phyloP scores from a whole-genome alignment of 2,329 filamentous ascomycete species.

The Verticillium nonalfalfae region DNA sequence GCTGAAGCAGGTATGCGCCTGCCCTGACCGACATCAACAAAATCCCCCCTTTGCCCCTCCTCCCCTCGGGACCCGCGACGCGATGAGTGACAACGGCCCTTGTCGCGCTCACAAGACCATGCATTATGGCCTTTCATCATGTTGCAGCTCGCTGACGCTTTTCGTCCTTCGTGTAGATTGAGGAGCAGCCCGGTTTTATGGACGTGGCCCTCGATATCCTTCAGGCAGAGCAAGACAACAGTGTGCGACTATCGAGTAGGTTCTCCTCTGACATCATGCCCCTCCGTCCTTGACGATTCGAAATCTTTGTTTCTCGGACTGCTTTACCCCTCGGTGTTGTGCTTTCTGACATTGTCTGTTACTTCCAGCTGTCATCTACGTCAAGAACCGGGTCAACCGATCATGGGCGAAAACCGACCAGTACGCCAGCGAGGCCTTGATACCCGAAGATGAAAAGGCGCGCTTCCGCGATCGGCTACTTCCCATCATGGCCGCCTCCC shows the following conservation, averaged over 20 bases:
- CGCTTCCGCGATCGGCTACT: slow-evolving; percentile 83
- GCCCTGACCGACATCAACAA: slow-evolving; percentile 1
- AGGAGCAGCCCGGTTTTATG: slow-evolving; percentile 83
- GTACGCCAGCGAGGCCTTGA: slow-evolving; percentile 63
- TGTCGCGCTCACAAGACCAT: background rate
- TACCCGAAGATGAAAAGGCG: slow-evolving; percentile 83
- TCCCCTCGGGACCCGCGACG: background rate
- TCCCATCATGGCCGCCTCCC: slow-evolving; percentile 77
- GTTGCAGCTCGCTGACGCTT: background rate
- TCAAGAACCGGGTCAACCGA: slow-evolving; percentile 94
- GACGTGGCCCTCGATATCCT: slow-evolving; percentile 87
- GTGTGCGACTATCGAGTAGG: slow-evolving; percentile 84
- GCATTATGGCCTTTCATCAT: background rate
- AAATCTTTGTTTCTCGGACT: background rate
- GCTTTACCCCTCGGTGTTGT: background rate
- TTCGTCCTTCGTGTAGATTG: slow-evolving; percentile 53
- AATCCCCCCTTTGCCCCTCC: background rate
- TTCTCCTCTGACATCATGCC: slow-evolving; percentile 15
- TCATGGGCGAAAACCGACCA: slow-evolving; percentile 81
- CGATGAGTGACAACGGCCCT: background rate
- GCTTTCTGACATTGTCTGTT: slow-evolving; percentile 3
- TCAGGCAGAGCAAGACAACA: slow-evolving; percentile 78
- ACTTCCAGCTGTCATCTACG: slow-evolving; percentile 78
- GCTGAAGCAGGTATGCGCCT: slow-evolving; percentile 65
- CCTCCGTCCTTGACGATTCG: background rate